A percentile compares a stretch with the other conserved stretches of the same genome.
These are phyloP conservation scores for Komagataella kurtzmanii DNA, from an alignment of 805 yeast species.

Conservation along the genomic window DNA sequence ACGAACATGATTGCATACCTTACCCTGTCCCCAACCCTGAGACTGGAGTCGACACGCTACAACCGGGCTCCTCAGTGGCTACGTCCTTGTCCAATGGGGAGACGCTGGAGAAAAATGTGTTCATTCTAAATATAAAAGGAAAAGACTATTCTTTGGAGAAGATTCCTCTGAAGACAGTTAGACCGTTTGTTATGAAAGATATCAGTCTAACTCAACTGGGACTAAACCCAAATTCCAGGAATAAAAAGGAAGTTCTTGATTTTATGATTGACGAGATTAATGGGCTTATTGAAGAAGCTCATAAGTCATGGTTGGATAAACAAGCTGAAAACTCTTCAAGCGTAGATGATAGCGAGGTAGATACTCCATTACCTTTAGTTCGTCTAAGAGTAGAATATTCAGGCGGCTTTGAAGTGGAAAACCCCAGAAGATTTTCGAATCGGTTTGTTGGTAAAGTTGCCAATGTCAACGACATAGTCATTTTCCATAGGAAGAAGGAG, in stretches of 20 bases:
- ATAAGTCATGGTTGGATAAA: conserved; percentile 27
- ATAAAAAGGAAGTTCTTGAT: conserved; percentile 43
- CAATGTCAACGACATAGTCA: conserved; percentile 76
- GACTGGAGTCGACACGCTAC: conserved; percentile 64
- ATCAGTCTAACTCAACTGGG: conserved; percentile 40
- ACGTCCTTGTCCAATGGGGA: conserved; percentile 85
- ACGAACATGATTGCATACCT: conserved; percentile 89
- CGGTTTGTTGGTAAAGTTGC: conserved; percentile 86
- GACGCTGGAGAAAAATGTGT: conserved; percentile 59
- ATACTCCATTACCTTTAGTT: conserved; percentile 69
- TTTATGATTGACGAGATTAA: conserved; percentile 58
- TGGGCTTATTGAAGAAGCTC: conserved; percentile 46
- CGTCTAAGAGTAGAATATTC: conserved; percentile 78
- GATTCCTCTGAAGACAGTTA: conserved; percentile 50
- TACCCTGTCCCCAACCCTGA: conserved; percentile 45
- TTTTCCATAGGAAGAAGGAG: conserved; percentile 43
- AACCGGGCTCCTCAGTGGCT: conserved; percentile 91
- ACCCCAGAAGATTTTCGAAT: conserved; percentile 79
- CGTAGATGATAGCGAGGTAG: conserved; percentile 14
- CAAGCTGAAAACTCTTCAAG: conserved; percentile 10
- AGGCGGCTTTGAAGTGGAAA: conserved; percentile 87
- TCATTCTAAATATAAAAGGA: conserved; percentile 52
- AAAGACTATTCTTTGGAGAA: conserved; percentile 42
- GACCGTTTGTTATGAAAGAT: conserved; percentile 74
- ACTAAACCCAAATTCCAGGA: conserved; percentile 46